Evolutionary conservation across 805 yeast species (phyloP), one percentile per base, ranked within the genome.

Genomic region (Candida namnaoensis): DNA sequence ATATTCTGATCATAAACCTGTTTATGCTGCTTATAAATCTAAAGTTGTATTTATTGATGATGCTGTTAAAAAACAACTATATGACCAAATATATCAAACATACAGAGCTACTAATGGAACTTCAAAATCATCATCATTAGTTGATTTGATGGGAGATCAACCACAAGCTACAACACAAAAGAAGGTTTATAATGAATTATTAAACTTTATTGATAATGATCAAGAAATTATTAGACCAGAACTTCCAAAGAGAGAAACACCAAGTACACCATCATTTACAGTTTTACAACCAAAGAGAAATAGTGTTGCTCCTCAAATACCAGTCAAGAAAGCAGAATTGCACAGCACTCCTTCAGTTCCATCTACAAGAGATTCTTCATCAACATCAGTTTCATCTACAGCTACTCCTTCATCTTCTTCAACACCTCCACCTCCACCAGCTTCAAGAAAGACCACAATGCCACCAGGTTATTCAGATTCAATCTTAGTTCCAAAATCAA

Each of bases 1-100:
- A 42, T 71, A 81, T 43, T 87, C 96, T 42, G 99, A 93, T 56
- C 99, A 93, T 58, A 80, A 87, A 45, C 99, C 99, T 0, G 96
- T 93, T 3, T 93, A 73, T 60, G 88, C 91, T 5, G 78, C 88
- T 1, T 88, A 83, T 54, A 65, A 69, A 32, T 76, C 85, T 12
- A 68, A 64, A 15, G 90, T 87, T 15, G 72, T 76, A 41, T 74
- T 85, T 42, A 70, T 90, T 30, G 83, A 93, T 57, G 83, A 83
- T 45, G 68, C 60, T 10, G 62, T 69, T 33, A 85, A 78, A 57
- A 68, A 71, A 39, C 62, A 65, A 35, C 60, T 90, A 42, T 66
- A 78, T 14, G 68, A 71, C 35, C 72, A 78, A 40, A 61, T 91
- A 33, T 82, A 85, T 52, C 72, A 74, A 33, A 72, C 68, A 38